Conservation (phyloP, 2,329 filamentous ascomycete species). For the Fulvia fulva region DNA sequence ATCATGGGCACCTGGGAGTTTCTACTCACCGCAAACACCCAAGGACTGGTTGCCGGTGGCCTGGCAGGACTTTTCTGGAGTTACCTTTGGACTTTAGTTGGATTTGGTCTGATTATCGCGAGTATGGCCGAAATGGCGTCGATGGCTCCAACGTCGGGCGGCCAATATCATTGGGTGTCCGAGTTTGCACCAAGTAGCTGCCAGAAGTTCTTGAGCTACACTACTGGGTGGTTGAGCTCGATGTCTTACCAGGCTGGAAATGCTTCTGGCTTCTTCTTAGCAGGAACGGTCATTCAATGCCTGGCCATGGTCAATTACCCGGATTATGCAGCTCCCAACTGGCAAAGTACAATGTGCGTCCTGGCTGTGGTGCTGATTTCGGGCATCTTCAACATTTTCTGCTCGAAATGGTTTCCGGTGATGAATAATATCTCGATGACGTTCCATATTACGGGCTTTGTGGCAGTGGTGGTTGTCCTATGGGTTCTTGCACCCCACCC, state of each 20-base stretch:
- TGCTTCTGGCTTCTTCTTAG: constrained; percentile 20
- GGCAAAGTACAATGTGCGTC: constrained; percentile 20
- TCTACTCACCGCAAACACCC: constrained; percentile 35
- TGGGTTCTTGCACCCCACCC: constrained; percentile 20
- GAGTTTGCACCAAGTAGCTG: constrained; percentile 15
- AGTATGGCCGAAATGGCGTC: constrained; percentile 29
- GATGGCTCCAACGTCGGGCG: constrained; percentile 31
- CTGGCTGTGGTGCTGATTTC: constrained; percentile 18
- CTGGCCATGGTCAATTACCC: constrained; percentile 20
- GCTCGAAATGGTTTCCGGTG: constrained; percentile 16
- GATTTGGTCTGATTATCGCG: constrained; percentile 21
- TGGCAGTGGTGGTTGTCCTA: constrained; percentile 15
- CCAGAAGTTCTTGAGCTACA: constrained; percentile 28
- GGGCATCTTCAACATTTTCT: constrained; percentile 20
- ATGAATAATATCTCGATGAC: constrained; percentile 20
- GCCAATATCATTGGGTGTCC: constrained; percentile 13
- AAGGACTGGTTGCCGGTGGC: constrained; percentile 19
- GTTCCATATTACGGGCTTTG: constrained; percentile 17
- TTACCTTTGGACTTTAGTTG: constrained; percentile 18
- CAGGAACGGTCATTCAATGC: constrained; percentile 19
- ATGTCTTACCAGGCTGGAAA: constrained; percentile 23
- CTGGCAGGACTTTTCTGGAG: constrained; percentile 18
- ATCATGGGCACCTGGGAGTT: constrained; percentile 53
- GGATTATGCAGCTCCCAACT: constrained; percentile 15
- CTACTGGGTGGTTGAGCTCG: constrained; percentile 18